A percentile compares a stretch with the other conserved stretches of the same genome.
phyloP scores from a whole-genome alignment of 441 rosid species.

The Rhodomyrtus psidioides region DNA sequence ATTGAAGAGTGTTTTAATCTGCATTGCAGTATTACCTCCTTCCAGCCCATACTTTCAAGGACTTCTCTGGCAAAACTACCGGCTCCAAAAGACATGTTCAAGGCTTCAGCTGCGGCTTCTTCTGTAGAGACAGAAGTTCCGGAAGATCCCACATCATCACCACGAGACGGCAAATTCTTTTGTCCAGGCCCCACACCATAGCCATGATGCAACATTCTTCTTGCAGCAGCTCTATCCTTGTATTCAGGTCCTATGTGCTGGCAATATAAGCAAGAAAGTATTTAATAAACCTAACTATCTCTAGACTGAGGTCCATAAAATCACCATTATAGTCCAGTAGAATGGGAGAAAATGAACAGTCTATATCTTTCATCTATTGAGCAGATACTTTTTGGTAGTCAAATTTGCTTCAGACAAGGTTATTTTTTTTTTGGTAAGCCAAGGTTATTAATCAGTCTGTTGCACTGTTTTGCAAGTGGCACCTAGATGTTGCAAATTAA shows the following conservation, averaged over 20 bases:
- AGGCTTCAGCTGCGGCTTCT: conserved; percentile 63
- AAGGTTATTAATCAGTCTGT: neutral
- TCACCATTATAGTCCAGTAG: neutral
- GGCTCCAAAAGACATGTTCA: conserved; percentile 59
- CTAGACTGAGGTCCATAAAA: neutral
- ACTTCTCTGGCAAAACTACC: conserved; percentile 80
- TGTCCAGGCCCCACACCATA: conserved; percentile 88
- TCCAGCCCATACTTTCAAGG: conserved; percentile 88
- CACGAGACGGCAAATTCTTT: conserved; percentile 24
- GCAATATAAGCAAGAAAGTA: conserved; percentile 5
- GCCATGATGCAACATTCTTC: conserved; percentile 79
- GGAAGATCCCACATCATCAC: conserved; percentile 17
- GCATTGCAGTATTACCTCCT: conserved; percentile 40
- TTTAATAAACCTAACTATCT: neutral
- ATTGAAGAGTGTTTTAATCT: neutral
- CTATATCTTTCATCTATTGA: neutral
- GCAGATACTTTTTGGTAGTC: neutral
- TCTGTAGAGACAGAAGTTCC: conserved; percentile 24
- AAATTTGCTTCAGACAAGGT: neutral
- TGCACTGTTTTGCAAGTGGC: neutral
- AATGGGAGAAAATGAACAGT: neutral
- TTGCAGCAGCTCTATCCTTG: conserved; percentile 91
- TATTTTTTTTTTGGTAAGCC: too few relatives aligned
- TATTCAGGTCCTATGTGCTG: conserved; percentile 39
- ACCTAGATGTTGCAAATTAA: neutral